Evolutionary conservation across 352 stramenopile genomes (phyloP).

Genomic region (Phytophthora podocarpi): DNA sequence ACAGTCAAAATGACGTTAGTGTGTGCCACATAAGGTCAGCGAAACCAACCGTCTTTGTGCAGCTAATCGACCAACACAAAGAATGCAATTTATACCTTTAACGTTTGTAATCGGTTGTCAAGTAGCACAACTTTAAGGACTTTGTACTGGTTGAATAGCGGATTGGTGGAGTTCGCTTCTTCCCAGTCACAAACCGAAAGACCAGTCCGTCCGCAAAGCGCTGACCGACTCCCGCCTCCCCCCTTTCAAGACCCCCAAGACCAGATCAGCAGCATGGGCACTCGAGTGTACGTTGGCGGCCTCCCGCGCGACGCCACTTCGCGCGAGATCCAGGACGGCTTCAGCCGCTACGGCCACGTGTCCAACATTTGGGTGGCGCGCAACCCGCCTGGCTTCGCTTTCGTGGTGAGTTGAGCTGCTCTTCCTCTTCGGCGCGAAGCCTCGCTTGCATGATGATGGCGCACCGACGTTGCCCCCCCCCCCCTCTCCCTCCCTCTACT

Average conservation of each 20-base stretch:
- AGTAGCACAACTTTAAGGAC: background rate
- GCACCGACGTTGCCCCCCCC: constrained; percentile 7
- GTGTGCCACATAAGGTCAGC: constrained; percentile 1
- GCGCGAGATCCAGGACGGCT: constrained; percentile 82
- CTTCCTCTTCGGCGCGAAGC: constrained; percentile 14
- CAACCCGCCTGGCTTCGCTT: constrained; percentile 88
- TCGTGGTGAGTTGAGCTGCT: constrained; percentile 82
- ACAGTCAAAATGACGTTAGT: background rate
- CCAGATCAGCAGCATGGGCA: constrained; percentile 61
- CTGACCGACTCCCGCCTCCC: constrained; percentile 2
- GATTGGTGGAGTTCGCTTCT: background rate
- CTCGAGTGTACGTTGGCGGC: constrained; percentile 84
- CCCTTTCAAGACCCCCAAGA: constrained; percentile 15
- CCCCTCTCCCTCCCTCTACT: constrained; percentile 22
- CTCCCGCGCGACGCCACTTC: constrained; percentile 82
- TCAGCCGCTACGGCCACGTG: constrained; percentile 85
- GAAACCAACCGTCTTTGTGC: constrained; percentile 14
- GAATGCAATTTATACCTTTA: background rate
- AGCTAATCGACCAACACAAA: constrained; percentile 8
- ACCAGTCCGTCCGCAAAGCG: constrained; percentile 21
- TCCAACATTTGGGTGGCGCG: constrained; percentile 89
- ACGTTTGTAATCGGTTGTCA: too few relatives aligned
- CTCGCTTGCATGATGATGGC: constrained; percentile 49
- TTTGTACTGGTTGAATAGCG: constrained; percentile 20
- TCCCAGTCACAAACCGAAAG: constrained; percentile 33